phyloP scores from a whole-genome alignment of 169 alveolate species.

The Plasmodium relictum region DNA sequence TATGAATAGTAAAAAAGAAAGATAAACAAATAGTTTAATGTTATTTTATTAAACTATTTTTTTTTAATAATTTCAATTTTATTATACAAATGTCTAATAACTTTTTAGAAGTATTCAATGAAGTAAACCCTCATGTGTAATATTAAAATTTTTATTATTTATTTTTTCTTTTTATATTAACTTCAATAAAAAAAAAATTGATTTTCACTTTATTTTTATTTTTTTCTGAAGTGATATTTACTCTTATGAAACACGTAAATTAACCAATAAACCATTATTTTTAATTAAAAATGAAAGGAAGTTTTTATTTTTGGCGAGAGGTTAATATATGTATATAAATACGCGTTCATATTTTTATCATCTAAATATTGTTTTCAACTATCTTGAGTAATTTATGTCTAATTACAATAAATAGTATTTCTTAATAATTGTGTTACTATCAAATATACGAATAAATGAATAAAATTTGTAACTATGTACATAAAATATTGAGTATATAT shows the following conservation, averaged over 20 bases:
- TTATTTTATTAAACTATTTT: too few relatives aligned
- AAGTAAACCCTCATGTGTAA: slow-evolving; percentile 13
- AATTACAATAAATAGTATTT: too few relatives aligned
- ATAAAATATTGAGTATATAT: too few relatives aligned
- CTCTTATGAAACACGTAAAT: slow-evolving; percentile 12
- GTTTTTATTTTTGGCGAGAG: slow-evolving; percentile 27
- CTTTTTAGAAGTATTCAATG: not conserved
- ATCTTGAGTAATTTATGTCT: too few relatives aligned
- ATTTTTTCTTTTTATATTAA: not conserved
- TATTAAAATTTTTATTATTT: slow-evolving; percentile 5
- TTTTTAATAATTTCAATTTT: not conserved
- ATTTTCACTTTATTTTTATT: not conserved
- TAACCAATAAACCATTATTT: slow-evolving; percentile 10
- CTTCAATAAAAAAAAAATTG: not conserved
- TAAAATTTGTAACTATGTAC: too few relatives aligned
- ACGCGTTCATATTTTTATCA: not conserved
- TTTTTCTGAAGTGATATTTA: slow-evolving; percentile 12
- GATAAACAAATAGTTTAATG: too few relatives aligned
- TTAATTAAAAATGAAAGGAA: slow-evolving; percentile 18
- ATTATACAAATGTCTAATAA: slow-evolving; percentile 6
- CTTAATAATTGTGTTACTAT: too few relatives aligned
- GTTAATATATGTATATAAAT: slow-evolving; percentile 14
- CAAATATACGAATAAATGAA: too few relatives aligned
- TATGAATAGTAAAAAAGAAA: too few relatives aligned
- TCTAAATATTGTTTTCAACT: too few relatives aligned